Base-by-base conservation (phyloP, 805 yeast genomes). In the Candida insectorum region DNA sequence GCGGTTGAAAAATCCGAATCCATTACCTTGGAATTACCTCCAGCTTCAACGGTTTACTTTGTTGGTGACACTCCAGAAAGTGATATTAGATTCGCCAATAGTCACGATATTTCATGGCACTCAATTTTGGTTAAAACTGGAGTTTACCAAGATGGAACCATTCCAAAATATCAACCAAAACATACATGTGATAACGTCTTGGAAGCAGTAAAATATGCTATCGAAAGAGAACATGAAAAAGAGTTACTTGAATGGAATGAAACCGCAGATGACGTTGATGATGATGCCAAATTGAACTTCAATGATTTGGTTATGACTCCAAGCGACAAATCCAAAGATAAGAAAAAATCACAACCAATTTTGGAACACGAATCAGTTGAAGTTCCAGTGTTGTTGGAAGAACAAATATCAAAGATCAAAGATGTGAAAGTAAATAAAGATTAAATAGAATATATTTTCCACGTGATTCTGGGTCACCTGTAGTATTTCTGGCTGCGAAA, bases 1-100 rank as follows among this genome's bases (percentile, higher is more conserved):
- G 59, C 74, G 24, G 60, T 46, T 29, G 58, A 54, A 39, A 52
- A 52, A 30, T 54, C 52, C 27, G 69, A 64, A 23, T 49, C 60
- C 35, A 64, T 66, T 42, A 62, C 65, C 16, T 77, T 66, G 47
- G 80, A 79, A 36, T 62, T 85, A 44, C 93, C 93, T 5, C 89
- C 89, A 4, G 87, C 93, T 3, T 79, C 86, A 4, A 84, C 93
- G 0, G 94, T 85, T 11, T 85, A 85, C 57, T 85, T 85, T 61
- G 93, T 85, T 32, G 95, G 95, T 49, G 95, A 85, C 53, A 85
- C 94, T 10, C 95, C 95, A 13, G 94, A 85, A 61, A 81, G 89
- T 5, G 95, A 85, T 57, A 85, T 85, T 43, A 69, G 93, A 57
- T 85, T 85, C 62, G 94, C 94, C 34, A 85, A 85, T 63, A 79